Evolutionary conservation across 257 asterid genomes (phyloP), one percentile per base, ranked within the genome.

Genomic region (Knoxia roxburghii): DNA sequence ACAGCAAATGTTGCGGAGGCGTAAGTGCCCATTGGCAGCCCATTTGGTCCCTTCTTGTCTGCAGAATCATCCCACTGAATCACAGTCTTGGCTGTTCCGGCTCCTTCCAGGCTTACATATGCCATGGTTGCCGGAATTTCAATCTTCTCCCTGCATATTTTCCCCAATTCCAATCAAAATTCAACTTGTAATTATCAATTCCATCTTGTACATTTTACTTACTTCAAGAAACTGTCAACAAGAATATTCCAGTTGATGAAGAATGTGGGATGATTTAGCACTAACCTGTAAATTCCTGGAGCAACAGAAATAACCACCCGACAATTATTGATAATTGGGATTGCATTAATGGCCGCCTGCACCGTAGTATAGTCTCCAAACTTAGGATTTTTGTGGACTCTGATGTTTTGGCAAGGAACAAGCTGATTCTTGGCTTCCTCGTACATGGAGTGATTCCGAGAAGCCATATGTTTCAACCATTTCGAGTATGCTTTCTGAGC

Each of bases 1-100:
- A 91, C 85, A 0, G 98, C 95, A 65, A 91, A 89, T 5, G 96
- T 83, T 4, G 96, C 96, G 26, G 98, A 89, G 82, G 92, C 96
- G 43, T 84, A 91, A 61, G 98, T 91, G 8, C 96, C 96, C 77
- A 89, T 29, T n/a, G 89, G 83, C 68, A 71, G 66, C 6, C 88
- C 86, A 29, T 76, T 81, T 12, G 74, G 77, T n/a, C 88, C 95
- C 14, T 65, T 41, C 35, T 72, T 75, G 64, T 89, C 96, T 0
- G 98, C 98, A 1, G 87, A 79, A 65, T 91, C 96, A 29, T 85
- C 87, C 95, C 95, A 89, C 37, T 78, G 84, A 70, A 91, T 80
- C 24, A 82, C 82, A 0, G 98, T 91, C 79, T 71, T 84, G 21
- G 46, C 68, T 15, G 83, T 72, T 30, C 86, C 80, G 43, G 79